A percentile compares a stretch with the other conserved stretches of the same genome.
phyloP scores from a whole-genome alignment of 495 filamentous ascomycete genomes.

The Xylaria acuta region DNA sequence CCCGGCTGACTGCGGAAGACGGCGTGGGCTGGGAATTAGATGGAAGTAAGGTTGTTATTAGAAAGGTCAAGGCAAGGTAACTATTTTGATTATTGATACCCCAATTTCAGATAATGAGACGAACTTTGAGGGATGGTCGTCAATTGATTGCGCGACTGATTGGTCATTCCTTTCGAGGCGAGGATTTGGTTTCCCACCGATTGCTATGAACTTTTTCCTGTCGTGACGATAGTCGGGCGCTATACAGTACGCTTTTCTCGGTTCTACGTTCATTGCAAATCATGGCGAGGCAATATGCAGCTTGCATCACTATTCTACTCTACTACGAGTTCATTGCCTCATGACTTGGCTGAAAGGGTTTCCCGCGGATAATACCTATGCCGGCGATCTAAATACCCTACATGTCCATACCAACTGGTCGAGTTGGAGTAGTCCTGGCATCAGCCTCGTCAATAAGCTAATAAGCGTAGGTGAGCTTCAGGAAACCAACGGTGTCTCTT shows the following conservation, averaged over 20 bases:
- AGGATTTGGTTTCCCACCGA: not conserved
- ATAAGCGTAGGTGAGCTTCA: conserved; percentile 13
- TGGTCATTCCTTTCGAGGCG: not conserved
- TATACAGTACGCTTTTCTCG: not conserved
- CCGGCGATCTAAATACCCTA: not conserved
- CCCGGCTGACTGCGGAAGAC: conserved; percentile 65
- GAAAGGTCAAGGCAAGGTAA: conserved; percentile 54
- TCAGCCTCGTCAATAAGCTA: not conserved
- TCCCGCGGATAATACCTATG: not conserved
- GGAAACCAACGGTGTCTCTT: conserved; percentile 19
- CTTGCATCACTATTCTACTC: not conserved
- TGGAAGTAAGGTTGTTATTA: conserved; percentile 72
- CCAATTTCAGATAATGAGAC: conserved; percentile 23
- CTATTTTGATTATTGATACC: conserved; percentile 37
- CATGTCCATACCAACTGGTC: not conserved
- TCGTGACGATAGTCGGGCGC: not conserved
- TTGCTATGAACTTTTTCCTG: not conserved
- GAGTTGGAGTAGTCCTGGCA: not conserved
- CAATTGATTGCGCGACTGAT: not conserved
- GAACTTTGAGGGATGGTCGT: not conserved
- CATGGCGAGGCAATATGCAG: not conserved
- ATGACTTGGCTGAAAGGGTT: not conserved
- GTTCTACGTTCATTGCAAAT: not conserved
- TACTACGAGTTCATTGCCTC: not conserved
- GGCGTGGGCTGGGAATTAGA: conserved; percentile 83